Conservation (phyloP, 2,329 filamentous ascomycete genomes). For the Ceratocystis cubensis region DNA sequence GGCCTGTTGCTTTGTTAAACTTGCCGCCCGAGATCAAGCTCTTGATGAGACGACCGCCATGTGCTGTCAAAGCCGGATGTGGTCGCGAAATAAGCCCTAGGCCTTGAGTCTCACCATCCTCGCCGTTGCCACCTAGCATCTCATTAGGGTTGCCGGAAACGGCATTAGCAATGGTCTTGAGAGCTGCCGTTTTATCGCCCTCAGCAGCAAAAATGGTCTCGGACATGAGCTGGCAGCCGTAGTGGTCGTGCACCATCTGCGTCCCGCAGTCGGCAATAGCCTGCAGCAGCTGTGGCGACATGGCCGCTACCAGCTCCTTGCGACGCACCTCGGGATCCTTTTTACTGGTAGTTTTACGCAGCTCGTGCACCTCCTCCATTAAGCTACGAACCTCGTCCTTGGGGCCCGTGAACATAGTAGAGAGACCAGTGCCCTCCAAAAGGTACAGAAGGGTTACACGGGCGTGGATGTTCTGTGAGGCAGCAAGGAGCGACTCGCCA, state of each 20-base stretch:
- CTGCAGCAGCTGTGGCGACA: constrained; percentile 63
- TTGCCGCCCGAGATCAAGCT: constrained; percentile 78
- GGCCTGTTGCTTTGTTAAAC: constrained; percentile 64
- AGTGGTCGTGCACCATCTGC: constrained; percentile 59
- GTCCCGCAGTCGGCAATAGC: constrained; percentile 56
- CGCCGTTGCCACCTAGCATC: constrained; percentile 27
- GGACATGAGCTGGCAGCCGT: constrained; percentile 75
- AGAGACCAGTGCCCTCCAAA: constrained; percentile 54
- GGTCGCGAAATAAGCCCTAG: constrained; percentile 27
- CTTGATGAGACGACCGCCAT: constrained; percentile 76
- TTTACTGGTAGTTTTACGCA: constrained; percentile 77
- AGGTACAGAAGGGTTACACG: constrained; percentile 65
- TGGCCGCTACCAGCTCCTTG: constrained; percentile 58
- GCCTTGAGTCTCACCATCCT: constrained; percentile 30
- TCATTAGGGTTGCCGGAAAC: constrained; percentile 43
- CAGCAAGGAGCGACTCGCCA: constrained; percentile 50
- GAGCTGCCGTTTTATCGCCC: constrained; percentile 63
- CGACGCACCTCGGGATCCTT: constrained; percentile 70
- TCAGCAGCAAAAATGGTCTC: constrained; percentile 67
- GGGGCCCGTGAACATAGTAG: constrained; percentile 47
- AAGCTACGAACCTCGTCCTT: constrained; percentile 46
- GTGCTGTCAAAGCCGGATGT: constrained; percentile 49
- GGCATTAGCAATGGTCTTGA: constrained; percentile 55
- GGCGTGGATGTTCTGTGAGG: constrained; percentile 53
- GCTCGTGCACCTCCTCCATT: constrained; percentile 63